A percentile compares a stretch with the other conserved stretches of the same genome.
Evolutionary conservation across 208 protist species (phyloP).

Genomic region (Acanthamoeba castellanii): DNA sequence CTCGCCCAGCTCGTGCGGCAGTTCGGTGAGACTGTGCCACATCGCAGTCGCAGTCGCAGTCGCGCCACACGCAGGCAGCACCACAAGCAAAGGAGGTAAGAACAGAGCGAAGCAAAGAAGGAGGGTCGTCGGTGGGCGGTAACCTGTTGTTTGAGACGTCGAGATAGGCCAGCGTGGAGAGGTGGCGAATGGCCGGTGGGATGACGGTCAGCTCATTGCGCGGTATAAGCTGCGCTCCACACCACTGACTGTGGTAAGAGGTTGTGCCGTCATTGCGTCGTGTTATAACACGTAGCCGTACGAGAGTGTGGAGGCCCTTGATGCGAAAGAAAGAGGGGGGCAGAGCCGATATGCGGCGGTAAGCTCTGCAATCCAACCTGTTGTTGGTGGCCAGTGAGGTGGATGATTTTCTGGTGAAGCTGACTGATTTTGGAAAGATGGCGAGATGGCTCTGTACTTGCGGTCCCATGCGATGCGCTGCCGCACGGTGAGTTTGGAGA

Average conservation of each 20-base stretch:
- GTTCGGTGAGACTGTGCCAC: neutral
- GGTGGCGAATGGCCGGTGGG: neutral
- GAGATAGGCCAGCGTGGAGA: constrained; percentile 7
- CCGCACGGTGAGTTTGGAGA: constrained; percentile 16
- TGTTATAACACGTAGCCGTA: neutral
- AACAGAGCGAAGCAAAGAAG: neutral
- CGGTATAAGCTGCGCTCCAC: neutral
- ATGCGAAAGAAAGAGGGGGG: constrained; percentile 7
- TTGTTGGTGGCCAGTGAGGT: neutral
- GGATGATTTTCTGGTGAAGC: neutral
- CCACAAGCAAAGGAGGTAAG: neutral
- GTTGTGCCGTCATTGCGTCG: neutral
- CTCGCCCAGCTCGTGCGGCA: constrained; percentile 37
- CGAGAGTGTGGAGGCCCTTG: neutral
- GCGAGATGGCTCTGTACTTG: neutral
- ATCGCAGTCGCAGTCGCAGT: no score
- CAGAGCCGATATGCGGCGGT: neutral
- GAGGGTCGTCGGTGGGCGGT: neutral
- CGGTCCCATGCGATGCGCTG: constrained; percentile 8
- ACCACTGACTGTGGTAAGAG: neutral
- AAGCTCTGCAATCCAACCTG: neutral
- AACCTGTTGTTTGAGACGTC: neutral
- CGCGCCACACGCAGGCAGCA: neutral
- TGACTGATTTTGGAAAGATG: neutral
- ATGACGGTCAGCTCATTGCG: constrained; percentile 18